Conservation (phyloP, 441 rosid genomes). For the Erysimum cheiri region DNA sequence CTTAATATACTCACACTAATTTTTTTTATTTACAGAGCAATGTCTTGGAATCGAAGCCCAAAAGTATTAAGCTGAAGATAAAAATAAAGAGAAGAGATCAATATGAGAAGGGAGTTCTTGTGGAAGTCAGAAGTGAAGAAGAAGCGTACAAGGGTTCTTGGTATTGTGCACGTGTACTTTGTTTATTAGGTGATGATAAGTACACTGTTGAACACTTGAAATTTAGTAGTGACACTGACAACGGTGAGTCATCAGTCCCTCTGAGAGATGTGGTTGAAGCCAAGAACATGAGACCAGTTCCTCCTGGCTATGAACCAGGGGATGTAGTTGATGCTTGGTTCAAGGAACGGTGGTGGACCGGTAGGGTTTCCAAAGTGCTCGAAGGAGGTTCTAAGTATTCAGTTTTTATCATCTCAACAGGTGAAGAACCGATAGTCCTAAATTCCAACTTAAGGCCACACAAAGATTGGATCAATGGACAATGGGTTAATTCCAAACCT, state of each 20-base stretch:
- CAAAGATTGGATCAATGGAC: constrained; percentile 31
- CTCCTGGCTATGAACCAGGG: constrained; percentile 41
- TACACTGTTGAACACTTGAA: constrained; percentile 51
- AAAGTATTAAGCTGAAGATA: constrained; percentile 43
- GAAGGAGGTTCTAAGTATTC: constrained; percentile 27
- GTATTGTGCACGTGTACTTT: constrained; percentile 43
- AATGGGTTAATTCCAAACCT: constrained; percentile 19
- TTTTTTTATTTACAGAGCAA: too few relatives aligned
- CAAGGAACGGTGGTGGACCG: constrained; percentile 56
- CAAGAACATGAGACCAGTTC: constrained; percentile 44
- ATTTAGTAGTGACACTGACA: constrained; percentile 40
- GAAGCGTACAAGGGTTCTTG: constrained; percentile 52
- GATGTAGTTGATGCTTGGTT: constrained; percentile 55
- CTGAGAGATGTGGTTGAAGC: constrained; percentile 43
- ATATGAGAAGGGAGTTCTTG: constrained; percentile 43
- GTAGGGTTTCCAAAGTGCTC: constrained; percentile 45
- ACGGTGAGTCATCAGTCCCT: constrained; percentile 29
- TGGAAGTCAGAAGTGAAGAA: constrained; percentile 53
- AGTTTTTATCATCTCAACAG: constrained; percentile 38
- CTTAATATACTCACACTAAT: background rate
- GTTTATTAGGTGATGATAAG: constrained; percentile 36
- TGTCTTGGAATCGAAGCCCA: constrained; percentile 28
- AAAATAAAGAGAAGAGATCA: constrained; percentile 27
- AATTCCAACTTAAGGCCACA: constrained; percentile 30
- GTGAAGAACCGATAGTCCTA: constrained; percentile 40